Conservation (phyloP, 1,284 basidiomycete species). For the Meripilus lineatus region DNA sequence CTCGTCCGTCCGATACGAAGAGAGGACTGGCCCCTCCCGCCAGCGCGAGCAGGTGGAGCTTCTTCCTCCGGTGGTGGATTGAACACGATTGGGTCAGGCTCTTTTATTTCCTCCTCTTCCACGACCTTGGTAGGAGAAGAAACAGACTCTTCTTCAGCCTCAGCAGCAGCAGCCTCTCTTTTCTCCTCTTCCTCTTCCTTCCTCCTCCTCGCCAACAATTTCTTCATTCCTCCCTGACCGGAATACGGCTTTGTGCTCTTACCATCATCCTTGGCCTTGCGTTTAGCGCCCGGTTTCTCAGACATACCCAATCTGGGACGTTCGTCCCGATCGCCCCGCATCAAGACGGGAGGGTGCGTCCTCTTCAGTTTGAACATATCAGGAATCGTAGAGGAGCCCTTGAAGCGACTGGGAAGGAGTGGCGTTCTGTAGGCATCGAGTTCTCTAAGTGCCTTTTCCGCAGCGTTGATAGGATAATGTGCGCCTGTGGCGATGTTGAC, state of each 20-base stretch:
- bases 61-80: conserved; percentile 17
- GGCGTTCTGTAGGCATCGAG: conserved; percentile 75
- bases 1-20: conserved; percentile 61
- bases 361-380: conserved; percentile 63
- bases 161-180: conserved; percentile 27
- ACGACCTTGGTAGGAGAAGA: conserved; percentile 16
- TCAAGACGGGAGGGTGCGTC: conserved; percentile 48
- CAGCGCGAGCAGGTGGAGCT: conserved; percentile 12
- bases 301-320: conserved; percentile 32
- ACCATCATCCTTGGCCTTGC: conserved; percentile 22
- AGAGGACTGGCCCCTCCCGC: conserved; percentile 41
- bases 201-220: conserved; percentile 53
- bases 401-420: conserved; percentile 62
- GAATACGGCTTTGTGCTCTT: conserved; percentile 54
- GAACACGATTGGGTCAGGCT: conserved; percentile 17
- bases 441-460: conserved; percentile 62
- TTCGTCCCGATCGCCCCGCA: conserved; percentile 36
- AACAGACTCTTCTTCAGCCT: conserved; percentile 23
- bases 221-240: conserved; percentile 70
- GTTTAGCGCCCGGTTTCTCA: conserved; percentile 26
- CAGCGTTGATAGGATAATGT: conserved; percentile 40
- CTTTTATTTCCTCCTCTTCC: conserved; percentile 25
- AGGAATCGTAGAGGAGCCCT: conserved; percentile 44
- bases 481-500: conserved; percentile 20
- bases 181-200: conserved; percentile 33